phyloP scores from a whole-genome alignment of 345 rosid species.

The Arabidopsis suecica region DNA sequence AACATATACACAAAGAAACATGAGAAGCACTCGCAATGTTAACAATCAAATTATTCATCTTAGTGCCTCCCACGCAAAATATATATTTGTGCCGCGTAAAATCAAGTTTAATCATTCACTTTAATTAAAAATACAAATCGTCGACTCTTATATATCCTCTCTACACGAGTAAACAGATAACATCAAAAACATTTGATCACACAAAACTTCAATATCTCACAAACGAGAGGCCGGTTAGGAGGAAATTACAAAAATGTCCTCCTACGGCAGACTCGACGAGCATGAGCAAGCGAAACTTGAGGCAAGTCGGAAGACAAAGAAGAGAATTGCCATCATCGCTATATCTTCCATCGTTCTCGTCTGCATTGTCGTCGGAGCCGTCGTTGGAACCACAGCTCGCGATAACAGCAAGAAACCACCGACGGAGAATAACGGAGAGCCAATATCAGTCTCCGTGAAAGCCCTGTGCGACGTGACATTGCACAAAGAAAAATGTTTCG shows the following conservation, averaged over 20 bases:
- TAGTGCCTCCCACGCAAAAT: constrained; percentile 45
- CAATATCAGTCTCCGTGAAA: constrained; percentile 53
- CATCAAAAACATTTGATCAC: constrained; percentile 17
- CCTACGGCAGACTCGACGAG: constrained; percentile 64
- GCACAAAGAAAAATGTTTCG: constrained; percentile 64
- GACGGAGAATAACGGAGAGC: constrained; percentile 31
- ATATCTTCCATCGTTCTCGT: constrained; percentile 59
- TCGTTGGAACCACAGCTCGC: constrained; percentile 52
- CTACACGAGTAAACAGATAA: background rate
- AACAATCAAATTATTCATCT: constrained; percentile 27
- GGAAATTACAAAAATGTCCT: constrained; percentile 45
- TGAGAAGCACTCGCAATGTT: constrained; percentile 42
- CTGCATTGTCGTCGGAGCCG: constrained; percentile 57
- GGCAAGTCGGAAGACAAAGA: constrained; percentile 52
- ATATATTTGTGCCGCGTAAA: constrained; percentile 35
- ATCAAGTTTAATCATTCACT: background rate
- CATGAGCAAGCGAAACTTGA: constrained; percentile 56
- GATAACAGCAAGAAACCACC: constrained; percentile 22
- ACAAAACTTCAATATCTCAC: background rate
- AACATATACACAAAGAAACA: constrained; percentile 29
- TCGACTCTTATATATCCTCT: constrained; percentile 20
- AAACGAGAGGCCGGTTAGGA: background rate
- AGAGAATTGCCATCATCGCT: constrained; percentile 53
- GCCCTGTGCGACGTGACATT: constrained; percentile 76
- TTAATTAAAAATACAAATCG: constrained; percentile 5